These are phyloP conservation scores for Lanzia echinophila DNA, from an alignment of 2,329 filamentous ascomycete genomes.

Conservation along the genomic window DNA sequence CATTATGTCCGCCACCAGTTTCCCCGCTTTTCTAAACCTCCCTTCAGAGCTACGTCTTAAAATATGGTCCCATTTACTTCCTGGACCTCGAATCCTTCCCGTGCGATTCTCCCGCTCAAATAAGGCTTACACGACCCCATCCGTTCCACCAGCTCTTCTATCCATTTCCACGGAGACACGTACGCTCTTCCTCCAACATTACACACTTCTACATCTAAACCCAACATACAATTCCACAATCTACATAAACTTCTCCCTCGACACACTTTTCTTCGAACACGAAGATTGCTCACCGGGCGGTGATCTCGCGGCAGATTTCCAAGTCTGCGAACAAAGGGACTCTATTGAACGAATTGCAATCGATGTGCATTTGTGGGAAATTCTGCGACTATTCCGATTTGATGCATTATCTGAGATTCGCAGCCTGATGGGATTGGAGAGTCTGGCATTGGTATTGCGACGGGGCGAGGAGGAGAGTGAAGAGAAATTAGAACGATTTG, in stretches of 20 bases:
- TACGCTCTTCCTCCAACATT: conserved; percentile 7
- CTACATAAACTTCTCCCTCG: conserved; percentile 13
- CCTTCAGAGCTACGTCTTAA: conserved; percentile 11
- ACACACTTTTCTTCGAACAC: conserved; percentile 14
- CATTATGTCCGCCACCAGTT: background rate
- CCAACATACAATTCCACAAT: conserved; percentile 10
- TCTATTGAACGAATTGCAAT: conserved; percentile 11
- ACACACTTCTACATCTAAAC: conserved; percentile 5
- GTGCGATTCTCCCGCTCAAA: conserved; percentile 2
- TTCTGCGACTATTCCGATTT: conserved; percentile 10
- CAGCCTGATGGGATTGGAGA: conserved; percentile 5
- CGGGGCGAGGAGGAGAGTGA: background rate
- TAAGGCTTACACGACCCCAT: conserved; percentile 6
- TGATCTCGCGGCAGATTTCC: conserved; percentile 10
- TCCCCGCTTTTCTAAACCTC: conserved; percentile 4
- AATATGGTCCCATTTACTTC: conserved; percentile 8
- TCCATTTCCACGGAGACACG: conserved; percentile 12
- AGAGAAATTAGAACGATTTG: background rate
- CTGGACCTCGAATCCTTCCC: conserved; percentile 5
- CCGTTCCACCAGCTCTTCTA: conserved; percentile 6
- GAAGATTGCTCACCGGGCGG: conserved; percentile 13
- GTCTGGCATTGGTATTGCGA: conserved; percentile 8
- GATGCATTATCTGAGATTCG: conserved; percentile 10
- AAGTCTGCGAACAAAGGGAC: background rate
- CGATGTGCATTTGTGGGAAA: conserved; percentile 13